phyloP scores from a whole-genome alignment of 2,329 filamentous ascomycete genomes.

The Fusarium coicis region DNA sequence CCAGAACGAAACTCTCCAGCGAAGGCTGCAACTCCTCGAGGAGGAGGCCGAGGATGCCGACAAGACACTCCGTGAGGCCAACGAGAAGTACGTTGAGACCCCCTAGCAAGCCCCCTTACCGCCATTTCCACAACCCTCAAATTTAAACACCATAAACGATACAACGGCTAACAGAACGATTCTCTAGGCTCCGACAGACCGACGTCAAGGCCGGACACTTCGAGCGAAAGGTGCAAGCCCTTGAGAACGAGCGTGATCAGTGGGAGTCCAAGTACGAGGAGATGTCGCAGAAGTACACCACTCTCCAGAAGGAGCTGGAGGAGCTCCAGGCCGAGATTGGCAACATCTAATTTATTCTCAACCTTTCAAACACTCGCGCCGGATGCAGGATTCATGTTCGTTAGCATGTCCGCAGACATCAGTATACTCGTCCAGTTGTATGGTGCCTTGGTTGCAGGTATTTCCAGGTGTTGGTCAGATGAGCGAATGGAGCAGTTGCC shows the following conservation, averaged over 20 bases:
- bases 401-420: conserved; percentile 33
- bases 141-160: not conserved
- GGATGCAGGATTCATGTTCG: conserved; percentile 34
- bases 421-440: conserved; percentile 31
- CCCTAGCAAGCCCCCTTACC: conserved; percentile 35
- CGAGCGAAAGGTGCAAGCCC: conserved; percentile 98
- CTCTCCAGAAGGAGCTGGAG: conserved; percentile 88
- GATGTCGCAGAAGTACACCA: conserved; percentile 88
- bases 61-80: conserved; percentile 94
- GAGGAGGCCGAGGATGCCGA: conserved; percentile 98
- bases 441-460: conserved; percentile 38
- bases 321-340: conserved; percentile 91
- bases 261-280: conserved; percentile 99
- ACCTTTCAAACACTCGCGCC: conserved; percentile 31
- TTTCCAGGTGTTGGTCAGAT: conserved; percentile 42
- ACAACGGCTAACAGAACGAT: conserved; percentile 29
- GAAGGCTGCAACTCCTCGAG: conserved; percentile 94
- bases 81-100: conserved; percentile 85
- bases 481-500: conserved; percentile 46
- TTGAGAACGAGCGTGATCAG: conserved; percentile 89
- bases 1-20: conserved; percentile 90
- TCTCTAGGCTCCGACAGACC: conserved; percentile 89
- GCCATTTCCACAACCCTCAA: conserved; percentile 33
- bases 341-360: conserved; percentile 76
- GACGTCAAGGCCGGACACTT: conserved; percentile 99